Percentiles rank a stretch among this genome's conserved stretches.
phyloP scores from a whole-genome alignment of 306 rosid species.

The Cucurbita ficifolia region DNA sequence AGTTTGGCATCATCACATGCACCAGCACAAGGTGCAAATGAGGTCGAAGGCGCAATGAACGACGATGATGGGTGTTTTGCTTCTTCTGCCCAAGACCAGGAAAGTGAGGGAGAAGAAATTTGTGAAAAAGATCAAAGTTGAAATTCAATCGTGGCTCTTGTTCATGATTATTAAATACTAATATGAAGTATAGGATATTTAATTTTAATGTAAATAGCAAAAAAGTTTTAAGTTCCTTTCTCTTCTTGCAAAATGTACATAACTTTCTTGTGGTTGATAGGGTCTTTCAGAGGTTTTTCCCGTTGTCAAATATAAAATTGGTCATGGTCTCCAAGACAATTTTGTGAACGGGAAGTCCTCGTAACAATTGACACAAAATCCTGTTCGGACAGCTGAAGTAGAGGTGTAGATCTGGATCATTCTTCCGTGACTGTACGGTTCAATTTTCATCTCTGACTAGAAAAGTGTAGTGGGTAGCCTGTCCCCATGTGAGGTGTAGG shows the following conservation, averaged over 20 bases:
- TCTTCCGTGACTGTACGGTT: neutral
- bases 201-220: neutral
- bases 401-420: too few species aligned
- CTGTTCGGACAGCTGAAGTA: neutral
- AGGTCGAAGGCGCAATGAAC: constrained; percentile 38
- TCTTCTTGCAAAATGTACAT: neutral
- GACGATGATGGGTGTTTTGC: constrained; percentile 40
- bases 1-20: constrained; percentile 43
- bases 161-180: too few species aligned
- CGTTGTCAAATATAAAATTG: neutral
- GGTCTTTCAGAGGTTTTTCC: neutral
- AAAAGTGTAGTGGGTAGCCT: too few species aligned
- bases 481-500: too few species aligned
- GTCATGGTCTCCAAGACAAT: neutral
- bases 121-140: constrained; percentile 43
- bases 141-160: constrained; percentile 12
- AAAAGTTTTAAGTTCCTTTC: neutral
- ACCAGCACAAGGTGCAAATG: constrained; percentile 38
- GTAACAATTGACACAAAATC: neutral
- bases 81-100: constrained; percentile 38
- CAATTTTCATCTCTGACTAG: neutral
- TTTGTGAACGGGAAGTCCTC: neutral
- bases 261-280: neutral
- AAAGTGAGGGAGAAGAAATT: constrained; percentile 43
- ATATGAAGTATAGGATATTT: neutral